These are phyloP conservation scores for Neofusicoccum umdonicola DNA, from an alignment of 2,329 filamentous ascomycete species.

Conservation along the genomic window DNA sequence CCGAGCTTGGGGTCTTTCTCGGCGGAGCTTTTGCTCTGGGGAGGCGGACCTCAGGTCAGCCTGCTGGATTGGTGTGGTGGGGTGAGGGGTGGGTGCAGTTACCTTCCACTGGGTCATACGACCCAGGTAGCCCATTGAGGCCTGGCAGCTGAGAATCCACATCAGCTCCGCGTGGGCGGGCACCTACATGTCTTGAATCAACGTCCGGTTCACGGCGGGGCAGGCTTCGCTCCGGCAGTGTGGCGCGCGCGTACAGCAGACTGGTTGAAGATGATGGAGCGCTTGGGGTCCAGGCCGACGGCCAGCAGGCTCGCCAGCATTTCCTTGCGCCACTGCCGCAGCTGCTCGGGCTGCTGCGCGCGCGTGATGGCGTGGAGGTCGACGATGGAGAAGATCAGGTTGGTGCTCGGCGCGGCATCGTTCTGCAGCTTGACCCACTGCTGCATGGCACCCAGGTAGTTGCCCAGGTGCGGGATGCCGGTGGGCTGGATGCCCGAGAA, in stretches of 20 bases:
- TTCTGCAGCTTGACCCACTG: slow-evolving; percentile 84
- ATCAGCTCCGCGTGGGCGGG: slow-evolving; percentile 83
- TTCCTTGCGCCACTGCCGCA: slow-evolving; percentile 68
- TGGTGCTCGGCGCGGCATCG: slow-evolving; percentile 54
- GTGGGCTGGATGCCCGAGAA: slow-evolving; percentile 98
- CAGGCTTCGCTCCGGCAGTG: neutral
- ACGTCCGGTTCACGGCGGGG: neutral
- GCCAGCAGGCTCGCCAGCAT: slow-evolving; percentile 78
- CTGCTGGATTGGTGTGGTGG: neutral
- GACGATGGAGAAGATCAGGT: slow-evolving; percentile 80
- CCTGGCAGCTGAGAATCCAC: slow-evolving; percentile 93
- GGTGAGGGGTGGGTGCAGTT: slow-evolving; percentile 18
- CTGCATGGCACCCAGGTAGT: slow-evolving; percentile 85
- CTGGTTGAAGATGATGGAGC: slow-evolving; percentile 79
- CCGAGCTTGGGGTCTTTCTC: slow-evolving; percentile 73
- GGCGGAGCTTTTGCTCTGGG: slow-evolving; percentile 68
- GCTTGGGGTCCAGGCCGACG: slow-evolving; percentile 75
- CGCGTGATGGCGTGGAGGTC: slow-evolving; percentile 92
- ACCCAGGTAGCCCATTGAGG: slow-evolving; percentile 88
- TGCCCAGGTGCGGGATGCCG: slow-evolving; percentile 88
- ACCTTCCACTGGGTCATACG: slow-evolving; percentile 99
- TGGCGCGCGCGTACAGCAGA: slow-evolving; percentile 57
- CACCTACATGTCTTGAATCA: slow-evolving; percentile 49
- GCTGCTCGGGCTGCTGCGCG: slow-evolving; percentile 60
- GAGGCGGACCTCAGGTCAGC: no score